Base-by-base conservation (phyloP, 108 stramenopile genomes). In the Skeletonema costatum region DNA sequence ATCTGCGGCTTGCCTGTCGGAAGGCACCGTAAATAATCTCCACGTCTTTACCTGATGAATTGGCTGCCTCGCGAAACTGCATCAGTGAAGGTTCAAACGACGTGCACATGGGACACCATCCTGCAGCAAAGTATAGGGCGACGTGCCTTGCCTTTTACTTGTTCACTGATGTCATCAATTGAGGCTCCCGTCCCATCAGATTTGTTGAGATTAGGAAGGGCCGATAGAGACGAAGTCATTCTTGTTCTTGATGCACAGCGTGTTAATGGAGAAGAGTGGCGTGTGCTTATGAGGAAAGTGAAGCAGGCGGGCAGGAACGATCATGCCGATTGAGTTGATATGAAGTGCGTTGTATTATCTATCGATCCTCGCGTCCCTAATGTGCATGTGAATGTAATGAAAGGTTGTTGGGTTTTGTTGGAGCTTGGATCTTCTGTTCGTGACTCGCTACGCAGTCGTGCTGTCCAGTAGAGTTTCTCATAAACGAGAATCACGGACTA, bases 21-120 rank as follows among this genome's bases (percentile, higher is more conserved):
- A 88, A 0, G 80, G 73, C 25, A 91, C 88, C 88, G 44, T 89
- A 89, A 10, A 91, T 78, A 1, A 91, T 38, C 83, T 80, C 83
- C 5, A 91, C 48, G 3, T 76, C 63, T 44, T 82, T 77, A 12
- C 75, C 79, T 12, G 86, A 77, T 21, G 77, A 73, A 2, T 12
- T 21, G 3, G 79, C 69, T 5, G 85, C 85, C 30, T 76, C 70
- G 14, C 73, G 68, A 64, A 85, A 91, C 59, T 82, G 68, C 4
- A 76, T 7, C 60, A 91, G 67, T 58, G 76, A 50, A 29, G 85
- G 87, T 67, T 91, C 90, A 59, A 91, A 87, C 12, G 83, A 74
- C 13, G 83, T 86, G 72, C 90, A 91, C 85, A 83, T 83, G 25
- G 87, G 85, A 44, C 87, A 91, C 90, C 90, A 87, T 29, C 86